These are phyloP conservation scores for Aspergillus panamensis DNA, from an alignment of 495 filamentous ascomycete species.

Conservation along the genomic window DNA sequence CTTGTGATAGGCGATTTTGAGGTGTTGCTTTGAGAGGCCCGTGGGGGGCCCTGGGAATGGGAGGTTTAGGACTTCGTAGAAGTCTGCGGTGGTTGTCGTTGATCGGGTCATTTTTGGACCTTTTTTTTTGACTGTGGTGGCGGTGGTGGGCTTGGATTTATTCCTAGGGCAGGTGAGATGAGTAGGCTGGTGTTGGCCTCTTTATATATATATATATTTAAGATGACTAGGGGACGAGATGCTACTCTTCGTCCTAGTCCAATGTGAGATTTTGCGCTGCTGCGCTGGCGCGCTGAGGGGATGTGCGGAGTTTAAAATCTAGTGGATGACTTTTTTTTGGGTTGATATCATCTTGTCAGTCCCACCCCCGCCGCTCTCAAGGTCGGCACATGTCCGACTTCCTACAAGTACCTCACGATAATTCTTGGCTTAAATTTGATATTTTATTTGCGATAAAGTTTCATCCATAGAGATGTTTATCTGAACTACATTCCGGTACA, in stretches of 20 bases:
- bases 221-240: not conserved
- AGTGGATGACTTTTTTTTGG: not conserved
- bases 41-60: slow-evolving; percentile 29
- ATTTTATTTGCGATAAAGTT: too few relatives aligned
- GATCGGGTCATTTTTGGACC: slow-evolving; percentile 26
- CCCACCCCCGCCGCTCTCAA: not conserved
- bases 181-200: not conserved
- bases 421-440: not conserved
- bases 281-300: not conserved
- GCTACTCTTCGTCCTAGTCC: not conserved
- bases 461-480: too few relatives aligned
- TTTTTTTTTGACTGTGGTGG: slow-evolving; percentile 3
- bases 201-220: not conserved
- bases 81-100: slow-evolving; percentile 24
- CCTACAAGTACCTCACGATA: not conserved
- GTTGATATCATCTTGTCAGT: not conserved
- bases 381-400: not conserved
- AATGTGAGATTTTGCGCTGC: not conserved
- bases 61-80: slow-evolving; percentile 55
- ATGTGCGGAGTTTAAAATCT: not conserved
- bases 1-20: slow-evolving; percentile 76
- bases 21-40: slow-evolving; percentile 38
- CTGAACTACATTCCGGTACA: too few relatives aligned
- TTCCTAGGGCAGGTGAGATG: not conserved
- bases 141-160: not conserved